Evolutionary conservation across 139 green algal genomes (phyloP).

Genomic region (Choricystis sp.): DNA sequence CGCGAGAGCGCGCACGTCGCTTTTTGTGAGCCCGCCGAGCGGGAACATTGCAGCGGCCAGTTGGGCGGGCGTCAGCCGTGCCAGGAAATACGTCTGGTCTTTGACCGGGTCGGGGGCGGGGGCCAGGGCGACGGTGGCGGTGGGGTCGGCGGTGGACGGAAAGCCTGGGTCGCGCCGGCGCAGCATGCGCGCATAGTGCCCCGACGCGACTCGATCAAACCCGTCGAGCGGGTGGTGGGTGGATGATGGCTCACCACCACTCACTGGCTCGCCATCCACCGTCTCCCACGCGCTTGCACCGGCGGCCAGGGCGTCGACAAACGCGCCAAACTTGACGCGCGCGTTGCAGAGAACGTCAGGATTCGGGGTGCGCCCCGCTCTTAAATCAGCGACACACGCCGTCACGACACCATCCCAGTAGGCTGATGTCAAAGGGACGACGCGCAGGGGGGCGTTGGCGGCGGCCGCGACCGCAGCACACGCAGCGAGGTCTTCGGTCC

Average conservation of each 20-base stretch:
- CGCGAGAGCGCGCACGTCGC: conserved; percentile 53
- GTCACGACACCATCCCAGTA: conserved; percentile 88
- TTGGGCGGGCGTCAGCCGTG: conserved; percentile 53
- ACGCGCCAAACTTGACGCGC: conserved; percentile 81
- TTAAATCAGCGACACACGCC: conserved; percentile 67
- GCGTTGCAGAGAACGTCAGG: conserved; percentile 97
- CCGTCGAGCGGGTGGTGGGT: not conserved
- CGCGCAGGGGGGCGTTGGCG: conserved; percentile 48
- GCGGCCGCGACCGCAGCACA: conserved; percentile 42
- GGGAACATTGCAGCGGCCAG: conserved; percentile 76
- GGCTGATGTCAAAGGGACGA: conserved; percentile 60
- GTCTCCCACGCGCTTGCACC: conserved; percentile 6
- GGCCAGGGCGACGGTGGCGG: conserved; percentile 18
- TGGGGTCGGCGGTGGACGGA: too few relatives aligned
- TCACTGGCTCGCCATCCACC: too few relatives aligned
- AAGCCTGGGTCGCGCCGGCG: too few relatives aligned
- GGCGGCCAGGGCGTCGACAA: conserved; percentile 59
- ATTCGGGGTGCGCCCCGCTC: conserved; percentile 82
- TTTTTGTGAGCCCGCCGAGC: conserved; percentile 73
- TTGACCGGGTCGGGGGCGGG: conserved; percentile 68
- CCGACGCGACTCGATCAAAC: conserved; percentile 61
- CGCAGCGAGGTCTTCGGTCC: conserved; percentile 90
- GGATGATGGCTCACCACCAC: too few relatives aligned
- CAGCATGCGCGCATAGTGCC: conserved; percentile 54
- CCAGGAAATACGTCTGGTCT: conserved; percentile 90